These are phyloP conservation scores for Kazachstania viticola DNA, from an alignment of 805 yeast species.

Conservation along the genomic window DNA sequence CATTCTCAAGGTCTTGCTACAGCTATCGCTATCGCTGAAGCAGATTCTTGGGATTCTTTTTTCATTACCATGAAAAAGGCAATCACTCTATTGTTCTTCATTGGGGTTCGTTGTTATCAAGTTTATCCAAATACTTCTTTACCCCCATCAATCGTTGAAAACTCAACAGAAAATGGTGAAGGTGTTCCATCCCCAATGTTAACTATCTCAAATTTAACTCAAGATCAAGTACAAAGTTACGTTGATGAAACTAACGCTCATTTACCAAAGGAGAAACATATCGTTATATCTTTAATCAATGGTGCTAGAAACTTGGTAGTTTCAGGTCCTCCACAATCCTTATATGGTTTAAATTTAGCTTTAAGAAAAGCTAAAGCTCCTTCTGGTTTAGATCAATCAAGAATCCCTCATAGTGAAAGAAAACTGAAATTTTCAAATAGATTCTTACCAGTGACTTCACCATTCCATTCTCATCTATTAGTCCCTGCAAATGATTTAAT, in stretches of 20 bases:
- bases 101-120: constrained; percentile 85
- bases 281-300: constrained; percentile 80
- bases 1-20: constrained; percentile 89
- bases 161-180: constrained; percentile 86
- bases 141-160: constrained; percentile 88
- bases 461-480: constrained; percentile 89
- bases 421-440: constrained; percentile 87
- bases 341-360: constrained; percentile 87
- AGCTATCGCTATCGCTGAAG: constrained; percentile 78
- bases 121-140: constrained; percentile 88
- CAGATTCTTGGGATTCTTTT: constrained; percentile 80
- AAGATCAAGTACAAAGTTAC: constrained; percentile 64
- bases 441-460: constrained; percentile 90
- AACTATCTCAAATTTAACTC: constrained; percentile 78
- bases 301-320: constrained; percentile 95
- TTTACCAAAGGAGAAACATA: constrained; percentile 83
- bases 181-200: constrained; percentile 98
- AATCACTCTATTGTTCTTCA: constrained; percentile 75
- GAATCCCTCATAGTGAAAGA: constrained; percentile 89
- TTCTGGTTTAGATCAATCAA: constrained; percentile 86
- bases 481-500: constrained; percentile 59
- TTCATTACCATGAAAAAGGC: constrained; percentile 62
- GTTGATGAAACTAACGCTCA: constrained; percentile 86
- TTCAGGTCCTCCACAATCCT: constrained; percentile 95
- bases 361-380: constrained; percentile 92